Conservation (phyloP, 768 basidiomycete genomes). For the Amanita jacksonii region DNA sequence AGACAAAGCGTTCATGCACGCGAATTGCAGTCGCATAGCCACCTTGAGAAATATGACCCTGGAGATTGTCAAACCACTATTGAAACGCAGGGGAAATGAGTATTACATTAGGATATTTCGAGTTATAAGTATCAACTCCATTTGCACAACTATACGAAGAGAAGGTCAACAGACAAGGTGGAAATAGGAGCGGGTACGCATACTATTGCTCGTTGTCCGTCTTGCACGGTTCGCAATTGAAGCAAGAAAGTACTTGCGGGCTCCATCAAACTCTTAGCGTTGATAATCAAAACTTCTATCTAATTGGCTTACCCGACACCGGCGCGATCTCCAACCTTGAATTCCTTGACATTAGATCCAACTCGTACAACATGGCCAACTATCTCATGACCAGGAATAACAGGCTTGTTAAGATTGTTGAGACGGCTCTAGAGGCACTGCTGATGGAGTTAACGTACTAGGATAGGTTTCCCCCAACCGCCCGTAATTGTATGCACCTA, state of each 20-base stretch:
- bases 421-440: neutral
- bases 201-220: slow-evolving; percentile 45
- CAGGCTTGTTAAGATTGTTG: slow-evolving; percentile 16
- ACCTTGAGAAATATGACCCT: slow-evolving; percentile 29
- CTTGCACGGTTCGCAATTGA: slow-evolving; percentile 38
- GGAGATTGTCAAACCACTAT: neutral
- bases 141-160: slow-evolving; percentile 35
- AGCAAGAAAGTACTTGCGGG: slow-evolving; percentile 38
- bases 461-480: slow-evolving; percentile 24
- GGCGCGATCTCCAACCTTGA: slow-evolving; percentile 49
- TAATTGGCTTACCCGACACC: slow-evolving; percentile 28
- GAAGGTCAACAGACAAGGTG: neutral
- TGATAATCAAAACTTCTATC: neutral
- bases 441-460: no score
- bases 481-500: slow-evolving; percentile 31
- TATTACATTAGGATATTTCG: slow-evolving; percentile 26
- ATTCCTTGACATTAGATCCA: slow-evolving; percentile 40
- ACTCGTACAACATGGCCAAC: slow-evolving; percentile 43
- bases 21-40: slow-evolving; percentile 41
- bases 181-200: neutral
- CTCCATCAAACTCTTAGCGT: slow-evolving; percentile 28
- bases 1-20: slow-evolving; percentile 44
- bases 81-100: neutral
- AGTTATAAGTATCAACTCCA: slow-evolving; percentile 31
- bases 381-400: slow-evolving; percentile 45